These are phyloP conservation scores for Zasmidium cellare DNA, from an alignment of 2,329 filamentous ascomycete species.

Conservation along the genomic window DNA sequence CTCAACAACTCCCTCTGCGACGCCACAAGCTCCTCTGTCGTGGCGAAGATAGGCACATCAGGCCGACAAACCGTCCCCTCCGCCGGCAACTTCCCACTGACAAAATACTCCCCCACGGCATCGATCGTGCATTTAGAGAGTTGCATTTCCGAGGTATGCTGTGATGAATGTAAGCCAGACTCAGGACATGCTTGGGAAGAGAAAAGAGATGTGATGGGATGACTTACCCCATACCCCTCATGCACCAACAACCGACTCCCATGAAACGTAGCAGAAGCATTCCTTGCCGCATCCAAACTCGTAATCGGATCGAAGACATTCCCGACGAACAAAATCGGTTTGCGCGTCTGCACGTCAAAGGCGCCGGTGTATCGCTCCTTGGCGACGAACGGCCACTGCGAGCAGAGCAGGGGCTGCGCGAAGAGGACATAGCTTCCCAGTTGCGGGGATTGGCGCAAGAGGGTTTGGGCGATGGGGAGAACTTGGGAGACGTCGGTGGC, in stretches of 20 bases:
- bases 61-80: constrained; percentile 35
- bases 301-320: constrained; percentile 42
- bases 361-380: constrained; percentile 38
- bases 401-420: constrained; percentile 31
- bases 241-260: constrained; percentile 42
- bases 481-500: not conserved
- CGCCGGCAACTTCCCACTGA: constrained; percentile 37
- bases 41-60: constrained; percentile 5
- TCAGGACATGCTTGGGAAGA: too few relatives aligned
- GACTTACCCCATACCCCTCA: constrained; percentile 25
- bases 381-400: constrained; percentile 41
- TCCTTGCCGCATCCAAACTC: constrained; percentile 40
- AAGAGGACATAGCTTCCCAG: not conserved
- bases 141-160: constrained; percentile 25
- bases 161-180: too few relatives aligned
- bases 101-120: constrained; percentile 35
- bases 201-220: too few relatives aligned
- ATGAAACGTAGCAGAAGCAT: constrained; percentile 39
- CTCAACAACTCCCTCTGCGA: too few relatives aligned
- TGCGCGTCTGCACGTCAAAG: constrained; percentile 36
- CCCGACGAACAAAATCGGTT: constrained; percentile 41
- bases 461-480: not conserved
- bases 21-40: too few relatives aligned
- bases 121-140: constrained; percentile 36
- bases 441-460: not conserved